Conservation (phyloP, 305 asterid species). For the Fraxinus platypoda region DNA sequence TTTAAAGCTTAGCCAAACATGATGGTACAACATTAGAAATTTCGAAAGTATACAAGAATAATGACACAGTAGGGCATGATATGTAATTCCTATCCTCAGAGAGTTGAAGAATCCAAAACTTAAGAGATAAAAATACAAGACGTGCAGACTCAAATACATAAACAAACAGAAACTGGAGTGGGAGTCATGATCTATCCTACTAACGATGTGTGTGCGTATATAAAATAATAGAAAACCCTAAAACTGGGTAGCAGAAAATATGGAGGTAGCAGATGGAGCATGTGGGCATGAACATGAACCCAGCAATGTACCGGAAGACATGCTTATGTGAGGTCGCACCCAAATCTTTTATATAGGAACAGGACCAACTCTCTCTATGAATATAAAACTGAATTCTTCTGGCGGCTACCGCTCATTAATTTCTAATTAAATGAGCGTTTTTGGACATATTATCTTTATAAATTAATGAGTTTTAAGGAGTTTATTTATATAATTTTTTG, state of each 20-base stretch:
- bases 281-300: constrained; percentile 31
- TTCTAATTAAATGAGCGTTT: background rate
- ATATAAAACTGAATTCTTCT: background rate
- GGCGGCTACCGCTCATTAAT: background rate
- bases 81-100: constrained; percentile 28
- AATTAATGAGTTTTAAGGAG: background rate
- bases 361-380: background rate
- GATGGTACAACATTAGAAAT: background rate
- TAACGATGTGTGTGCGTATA: background rate
- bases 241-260: constrained; percentile 39
- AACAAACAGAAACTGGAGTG: background rate
- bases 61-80: constrained; percentile 12
- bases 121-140: background rate
- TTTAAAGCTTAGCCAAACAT: background rate
- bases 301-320: constrained; percentile 44
- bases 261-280: constrained; percentile 40
- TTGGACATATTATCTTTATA: background rate
- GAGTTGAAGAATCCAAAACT: background rate
- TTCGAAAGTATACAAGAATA: background rate
- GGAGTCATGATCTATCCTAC: background rate
- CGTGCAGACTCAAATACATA: background rate
- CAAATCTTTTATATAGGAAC: constrained; percentile 9
- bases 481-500: no score
- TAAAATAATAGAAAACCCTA: constrained; percentile 6
- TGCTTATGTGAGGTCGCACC: constrained; percentile 40